Conservation (phyloP, 768 basidiomycete genomes). For the Clavulina sp. region DNA sequence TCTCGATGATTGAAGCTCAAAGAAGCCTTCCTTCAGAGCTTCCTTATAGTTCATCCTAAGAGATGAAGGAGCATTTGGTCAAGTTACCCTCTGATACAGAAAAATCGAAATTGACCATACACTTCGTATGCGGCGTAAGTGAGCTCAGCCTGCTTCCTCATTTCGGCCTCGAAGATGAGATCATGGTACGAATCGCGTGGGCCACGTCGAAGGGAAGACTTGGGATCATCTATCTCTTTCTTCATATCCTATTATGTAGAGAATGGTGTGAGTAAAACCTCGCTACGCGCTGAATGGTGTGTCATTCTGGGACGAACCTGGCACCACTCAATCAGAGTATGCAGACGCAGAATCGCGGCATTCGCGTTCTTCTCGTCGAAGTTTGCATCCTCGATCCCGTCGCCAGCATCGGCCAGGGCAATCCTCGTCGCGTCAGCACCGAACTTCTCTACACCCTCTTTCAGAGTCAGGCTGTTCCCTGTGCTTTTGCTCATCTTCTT, state of each 20-base stretch:
- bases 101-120: constrained; percentile 30
- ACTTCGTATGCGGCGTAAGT: constrained; percentile 66
- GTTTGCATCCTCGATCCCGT: constrained; percentile 95
- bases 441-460: constrained; percentile 81
- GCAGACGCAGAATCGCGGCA: constrained; percentile 83
- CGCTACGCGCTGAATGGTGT: neutral
- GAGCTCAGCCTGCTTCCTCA: constrained; percentile 67
- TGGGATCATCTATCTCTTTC: constrained; percentile 27
- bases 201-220: constrained; percentile 55
- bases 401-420: constrained; percentile 88
- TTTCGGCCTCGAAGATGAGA: constrained; percentile 75
- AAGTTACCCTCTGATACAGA: neutral
- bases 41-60: constrained; percentile 89
- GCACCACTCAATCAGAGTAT: constrained; percentile 83
- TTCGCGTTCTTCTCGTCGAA: constrained; percentile 98
- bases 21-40: constrained; percentile 87
- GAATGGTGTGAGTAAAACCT: neutral
- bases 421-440: constrained; percentile 91
- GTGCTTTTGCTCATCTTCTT: constrained; percentile 98
- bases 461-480: constrained; percentile 84
- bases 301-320: constrained; percentile 32
- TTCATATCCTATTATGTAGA: constrained; percentile 47
- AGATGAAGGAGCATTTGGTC: neutral
- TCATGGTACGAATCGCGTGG: constrained; percentile 65
- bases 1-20: constrained; percentile 78